Evolutionary conservation across 2,329 filamentous ascomycete genomes (phyloP).

Genomic region (Graphiopsis chlorocephala): DNA sequence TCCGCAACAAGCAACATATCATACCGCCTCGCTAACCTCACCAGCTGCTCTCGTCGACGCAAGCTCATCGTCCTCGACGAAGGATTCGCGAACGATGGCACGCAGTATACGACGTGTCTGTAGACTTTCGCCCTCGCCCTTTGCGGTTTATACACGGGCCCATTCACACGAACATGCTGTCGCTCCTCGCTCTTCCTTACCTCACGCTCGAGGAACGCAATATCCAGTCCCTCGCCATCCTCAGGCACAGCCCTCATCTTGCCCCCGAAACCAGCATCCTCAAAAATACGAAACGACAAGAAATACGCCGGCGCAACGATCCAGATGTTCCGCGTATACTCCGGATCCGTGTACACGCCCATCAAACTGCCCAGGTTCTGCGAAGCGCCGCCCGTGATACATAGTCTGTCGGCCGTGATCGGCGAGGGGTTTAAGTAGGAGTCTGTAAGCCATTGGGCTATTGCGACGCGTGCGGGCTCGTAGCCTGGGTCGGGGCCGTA

Average conservation of each 20-base stretch:
- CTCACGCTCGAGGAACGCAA: conserved; percentile 56
- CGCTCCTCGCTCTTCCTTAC: conserved; percentile 51
- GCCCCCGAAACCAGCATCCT: conserved; percentile 70
- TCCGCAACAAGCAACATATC: conserved; percentile 83
- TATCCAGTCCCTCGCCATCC: conserved; percentile 72
- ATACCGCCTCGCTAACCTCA: conserved; percentile 72
- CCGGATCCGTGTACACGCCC: conserved; percentile 75
- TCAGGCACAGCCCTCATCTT: conserved; percentile 70
- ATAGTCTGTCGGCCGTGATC: conserved; percentile 62
- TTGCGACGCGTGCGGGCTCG: conserved; percentile 62
- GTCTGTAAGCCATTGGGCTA: conserved; percentile 67
- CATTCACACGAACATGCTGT: conserved; percentile 3
- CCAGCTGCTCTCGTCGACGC: conserved; percentile 62
- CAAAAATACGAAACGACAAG: conserved; percentile 80
- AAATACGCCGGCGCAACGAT: conserved; percentile 80
- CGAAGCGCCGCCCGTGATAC: conserved; percentile 79
- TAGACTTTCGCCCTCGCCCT: conserved; percentile 72
- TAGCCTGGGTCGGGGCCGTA: conserved; percentile 80
- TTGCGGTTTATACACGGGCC: conserved; percentile 49
- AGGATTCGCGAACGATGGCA: conserved; percentile 87
- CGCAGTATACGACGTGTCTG: conserved; percentile 81
- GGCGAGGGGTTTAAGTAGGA: conserved; percentile 53
- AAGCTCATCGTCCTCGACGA: conserved; percentile 79
- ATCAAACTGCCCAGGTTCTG: conserved; percentile 78
- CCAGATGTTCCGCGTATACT: conserved; percentile 73